These are phyloP conservation scores for Microbotryum lychnidis-dioicae DNA, from an alignment of 1,284 basidiomycete species.

Conservation along the genomic window DNA sequence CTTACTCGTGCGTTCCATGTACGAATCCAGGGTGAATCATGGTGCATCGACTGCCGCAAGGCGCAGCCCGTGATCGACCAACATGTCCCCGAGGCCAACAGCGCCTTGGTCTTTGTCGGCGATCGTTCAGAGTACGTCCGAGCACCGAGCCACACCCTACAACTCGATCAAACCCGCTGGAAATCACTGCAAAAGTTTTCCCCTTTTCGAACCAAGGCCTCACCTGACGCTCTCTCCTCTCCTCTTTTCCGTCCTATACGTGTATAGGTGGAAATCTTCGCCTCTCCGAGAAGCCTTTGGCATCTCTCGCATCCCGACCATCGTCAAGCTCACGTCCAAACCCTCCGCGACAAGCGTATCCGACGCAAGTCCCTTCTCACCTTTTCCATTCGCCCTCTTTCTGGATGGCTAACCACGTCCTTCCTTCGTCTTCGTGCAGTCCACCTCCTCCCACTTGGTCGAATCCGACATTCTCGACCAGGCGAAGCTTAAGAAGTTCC, in stretches of 20 bases:
- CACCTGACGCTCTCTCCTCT: background rate
- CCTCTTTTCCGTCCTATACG: background rate
- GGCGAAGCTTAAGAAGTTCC: slow-evolving; percentile 33
- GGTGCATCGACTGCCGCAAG: slow-evolving; percentile 42
- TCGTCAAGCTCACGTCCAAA: slow-evolving; percentile 47
- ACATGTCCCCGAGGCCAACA: slow-evolving; percentile 51
- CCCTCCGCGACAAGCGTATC: slow-evolving; percentile 1
- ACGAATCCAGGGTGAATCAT: slow-evolving; percentile 36
- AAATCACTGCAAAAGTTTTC: background rate
- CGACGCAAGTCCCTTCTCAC: background rate
- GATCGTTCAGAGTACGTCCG: slow-evolving; percentile 49
- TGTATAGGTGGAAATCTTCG: slow-evolving; percentile 56
- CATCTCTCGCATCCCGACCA: slow-evolving; percentile 59
- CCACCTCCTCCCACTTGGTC: slow-evolving; percentile 42
- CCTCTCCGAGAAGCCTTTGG: slow-evolving; percentile 60
- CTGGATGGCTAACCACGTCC: no score
- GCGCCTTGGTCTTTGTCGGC: slow-evolving; percentile 65
- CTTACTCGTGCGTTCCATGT: no score
- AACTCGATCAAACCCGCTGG: slow-evolving; percentile 36
- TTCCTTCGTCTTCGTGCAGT: no score
- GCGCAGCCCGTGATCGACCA: slow-evolving; percentile 51
- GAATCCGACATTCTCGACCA: slow-evolving; percentile 48
- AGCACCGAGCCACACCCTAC: background rate
- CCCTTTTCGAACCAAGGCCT: background rate
- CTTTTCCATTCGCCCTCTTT: no score